These are phyloP conservation scores for Morella rubra DNA, from an alignment of 306 rosid species.

Conservation along the genomic window DNA sequence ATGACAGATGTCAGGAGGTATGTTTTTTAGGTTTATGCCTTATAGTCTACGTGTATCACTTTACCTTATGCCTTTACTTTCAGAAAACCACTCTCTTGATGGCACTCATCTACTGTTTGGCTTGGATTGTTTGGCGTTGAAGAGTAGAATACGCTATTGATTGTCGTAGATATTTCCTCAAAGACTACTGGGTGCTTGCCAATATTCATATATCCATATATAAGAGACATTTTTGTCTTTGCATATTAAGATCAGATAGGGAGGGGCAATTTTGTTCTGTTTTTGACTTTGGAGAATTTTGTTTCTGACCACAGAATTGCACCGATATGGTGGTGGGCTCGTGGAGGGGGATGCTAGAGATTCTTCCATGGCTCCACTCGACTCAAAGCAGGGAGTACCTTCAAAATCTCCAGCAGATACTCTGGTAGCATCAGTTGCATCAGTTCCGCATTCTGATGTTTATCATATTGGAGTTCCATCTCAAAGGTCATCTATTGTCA, in stretches of 20 bases:
- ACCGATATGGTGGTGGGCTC: slow-evolving; percentile 87
- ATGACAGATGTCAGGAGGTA: background rate
- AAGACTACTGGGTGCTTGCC: background rate
- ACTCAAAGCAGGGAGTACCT: slow-evolving; percentile 61
- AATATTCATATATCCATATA: too few species aligned
- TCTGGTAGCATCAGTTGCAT: slow-evolving; percentile 58
- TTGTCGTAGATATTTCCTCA: slow-evolving; percentile 7
- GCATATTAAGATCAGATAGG: background rate
- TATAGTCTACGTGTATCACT: slow-evolving; percentile 2
- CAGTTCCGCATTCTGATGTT: slow-evolving; percentile 69
- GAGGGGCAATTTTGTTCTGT: background rate
- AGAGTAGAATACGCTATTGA: background rate
- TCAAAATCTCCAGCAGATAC: slow-evolving; percentile 59
- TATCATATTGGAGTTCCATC: slow-evolving; percentile 82
- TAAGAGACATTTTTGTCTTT: background rate
- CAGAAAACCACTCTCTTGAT: slow-evolving; percentile 9
- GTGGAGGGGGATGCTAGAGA: slow-evolving; percentile 82
- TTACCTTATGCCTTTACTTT: slow-evolving; percentile 17
- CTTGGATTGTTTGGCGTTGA: slow-evolving; percentile 1
- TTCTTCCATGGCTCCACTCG: slow-evolving; percentile 49
- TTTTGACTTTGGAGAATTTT: slow-evolving; percentile 11
- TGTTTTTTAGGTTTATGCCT: slow-evolving; percentile 6
- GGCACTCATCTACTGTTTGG: slow-evolving; percentile 6
- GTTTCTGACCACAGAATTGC: slow-evolving; percentile 61
- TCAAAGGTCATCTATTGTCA: slow-evolving; percentile 73